Evolutionary conservation across 2,329 filamentous ascomycete genomes (phyloP), one percentile per base, ranked within the genome.

Genomic region (Colletotrichum camelliae): DNA sequence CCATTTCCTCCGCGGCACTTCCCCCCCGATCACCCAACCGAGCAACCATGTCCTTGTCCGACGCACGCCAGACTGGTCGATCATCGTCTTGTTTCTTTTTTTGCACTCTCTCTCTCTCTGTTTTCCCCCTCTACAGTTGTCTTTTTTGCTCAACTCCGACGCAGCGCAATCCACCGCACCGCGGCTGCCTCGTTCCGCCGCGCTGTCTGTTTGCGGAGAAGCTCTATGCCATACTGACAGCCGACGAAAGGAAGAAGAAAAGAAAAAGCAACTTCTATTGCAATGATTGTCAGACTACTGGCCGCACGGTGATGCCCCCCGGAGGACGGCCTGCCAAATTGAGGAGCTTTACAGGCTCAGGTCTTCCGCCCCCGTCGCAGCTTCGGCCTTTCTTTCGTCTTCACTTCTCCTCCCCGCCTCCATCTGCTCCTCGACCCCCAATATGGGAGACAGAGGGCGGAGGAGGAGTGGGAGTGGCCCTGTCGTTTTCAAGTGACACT

Each of bases 21-120:
- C 4, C 62, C 27, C 43, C 31, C n/a, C 33, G 31, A 33, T 24
- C 55, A 29, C 21, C 52, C 48, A 75, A 55, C 72, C 62, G 62
- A 72, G 72, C 61, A 35, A 39, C 15, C 57, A 52, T 57, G 57
- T 29, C 66, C 69, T 29, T 72, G 58, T 72, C 62, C 69, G 15
- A 75, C 57, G 37, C 72, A 72, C 72, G 62, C 69, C 72, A 72
- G 33, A 72, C 31, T 39, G 52, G 33, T 27, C 55, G 68, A 57
- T 71, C 67, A 27, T 74, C 72, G 48, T 74, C 67, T 72, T 62
- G 66, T 35, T 67, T 48, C 43, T 58, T 39, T 37, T 48, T 13
- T 31, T 21, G 33, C 60, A 60, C 21, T 21, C 24, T 29, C n/a
- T 52, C 64, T 27, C 27, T 9, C 27, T 39, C 24, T 16, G 29